phyloP scores from a whole-genome alignment of 2,329 filamentous ascomycete species.

The Pestalotiopsis sp. region DNA sequence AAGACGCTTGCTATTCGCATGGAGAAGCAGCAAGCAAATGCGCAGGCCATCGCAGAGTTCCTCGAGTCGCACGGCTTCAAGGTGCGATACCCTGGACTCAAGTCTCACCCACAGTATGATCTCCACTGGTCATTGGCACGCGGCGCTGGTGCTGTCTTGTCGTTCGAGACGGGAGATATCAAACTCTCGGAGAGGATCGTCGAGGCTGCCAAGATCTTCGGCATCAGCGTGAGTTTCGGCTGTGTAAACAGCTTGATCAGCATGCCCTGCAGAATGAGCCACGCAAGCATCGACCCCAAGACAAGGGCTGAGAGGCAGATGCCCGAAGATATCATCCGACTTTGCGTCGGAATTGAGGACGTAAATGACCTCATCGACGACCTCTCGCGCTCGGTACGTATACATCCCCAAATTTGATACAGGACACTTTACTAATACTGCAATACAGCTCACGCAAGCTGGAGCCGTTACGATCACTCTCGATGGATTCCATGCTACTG shows the following conservation, averaged over 20 bases:
- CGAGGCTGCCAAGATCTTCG: conserved; percentile 88
- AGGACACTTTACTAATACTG: not conserved
- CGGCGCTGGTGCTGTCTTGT: conserved; percentile 90
- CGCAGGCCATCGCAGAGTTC: conserved; percentile 88
- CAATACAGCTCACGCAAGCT: conserved; percentile 79
- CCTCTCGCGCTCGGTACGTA: conserved; percentile 82
- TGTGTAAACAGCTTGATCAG: conserved; percentile 98
- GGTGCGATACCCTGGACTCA: conserved; percentile 91
- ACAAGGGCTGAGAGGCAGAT: conserved; percentile 86
- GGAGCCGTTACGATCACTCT: conserved; percentile 87
- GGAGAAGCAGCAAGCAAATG: conserved; percentile 96
- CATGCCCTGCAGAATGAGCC: conserved; percentile 99
- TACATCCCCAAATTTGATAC: not conserved
- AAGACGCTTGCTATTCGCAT: conserved; percentile 97
- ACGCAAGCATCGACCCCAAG: conserved; percentile 96
- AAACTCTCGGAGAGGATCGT: conserved; percentile 88
- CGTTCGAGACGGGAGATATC: conserved; percentile 92
- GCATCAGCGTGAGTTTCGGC: conserved; percentile 95
- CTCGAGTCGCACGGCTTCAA: conserved; percentile 90
- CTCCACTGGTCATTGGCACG: conserved; percentile 95
- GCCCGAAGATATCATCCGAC: conserved; percentile 93
- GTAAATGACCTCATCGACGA: conserved; percentile 90
- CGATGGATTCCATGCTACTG: conserved; percentile 74
- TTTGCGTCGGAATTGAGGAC: conserved; percentile 97
- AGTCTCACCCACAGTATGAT: conserved; percentile 94